Percentiles rank a stretch among this genome's conserved stretches.
These are phyloP conservation scores for Monilinia fructigena DNA, from an alignment of 2,329 filamentous ascomycete species.

Conservation along the genomic window DNA sequence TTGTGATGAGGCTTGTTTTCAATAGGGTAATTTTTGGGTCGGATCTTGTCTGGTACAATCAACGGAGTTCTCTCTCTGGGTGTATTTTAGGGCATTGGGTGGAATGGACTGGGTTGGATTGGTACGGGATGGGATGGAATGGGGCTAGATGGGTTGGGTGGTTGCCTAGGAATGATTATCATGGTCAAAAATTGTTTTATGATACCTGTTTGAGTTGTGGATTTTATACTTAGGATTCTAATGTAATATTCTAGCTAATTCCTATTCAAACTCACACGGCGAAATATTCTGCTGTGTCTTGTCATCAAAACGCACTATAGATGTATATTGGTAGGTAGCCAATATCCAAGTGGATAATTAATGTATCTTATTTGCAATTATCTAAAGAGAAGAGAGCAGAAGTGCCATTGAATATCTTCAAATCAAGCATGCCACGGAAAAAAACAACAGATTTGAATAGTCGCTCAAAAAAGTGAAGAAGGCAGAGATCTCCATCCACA, in stretches of 20 bases:
- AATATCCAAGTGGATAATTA: too few relatives aligned
- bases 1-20: conserved; percentile 20
- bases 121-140: conserved; percentile 1
- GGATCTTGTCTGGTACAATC: not conserved
- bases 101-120: not conserved
- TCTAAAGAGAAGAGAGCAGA: too few relatives aligned
- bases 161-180: not conserved
- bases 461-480: too few relatives aligned
- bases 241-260: conserved; percentile 4
- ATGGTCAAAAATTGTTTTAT: not conserved
- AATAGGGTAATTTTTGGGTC: not conserved
- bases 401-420: too few relatives aligned
- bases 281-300: too few relatives aligned
- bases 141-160: not conserved
- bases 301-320: too few relatives aligned
- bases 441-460: too few relatives aligned
- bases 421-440: too few relatives aligned
- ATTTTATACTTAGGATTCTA: not conserved
- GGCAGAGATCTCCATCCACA: too few relatives aligned
- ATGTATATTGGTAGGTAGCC: too few relatives aligned
- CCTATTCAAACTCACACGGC: not conserved
- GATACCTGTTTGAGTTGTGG: conserved; percentile 5
- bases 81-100: not conserved
- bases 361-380: too few relatives aligned
- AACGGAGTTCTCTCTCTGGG: not conserved